Base-by-base conservation (phyloP, 257 asterid genomes). In the Solanum stenotomum region DNA sequence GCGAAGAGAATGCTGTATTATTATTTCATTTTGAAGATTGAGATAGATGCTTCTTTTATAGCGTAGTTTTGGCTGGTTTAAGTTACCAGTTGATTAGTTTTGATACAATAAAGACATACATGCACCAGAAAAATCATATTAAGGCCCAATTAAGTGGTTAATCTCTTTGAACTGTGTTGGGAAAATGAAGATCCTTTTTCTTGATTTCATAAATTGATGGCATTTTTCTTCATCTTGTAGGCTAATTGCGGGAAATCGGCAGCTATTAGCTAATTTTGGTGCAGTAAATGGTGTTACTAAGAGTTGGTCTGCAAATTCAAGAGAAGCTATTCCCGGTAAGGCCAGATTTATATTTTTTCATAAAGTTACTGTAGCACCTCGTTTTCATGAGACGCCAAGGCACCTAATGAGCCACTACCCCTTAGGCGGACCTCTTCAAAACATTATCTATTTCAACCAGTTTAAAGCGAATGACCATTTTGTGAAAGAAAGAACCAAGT, bases 241-340 rank as follows among this genome's bases (percentile, higher is more conserved):
- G 95, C 70, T 83, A 35, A 90, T 91, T 34, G 88, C 91, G 68
- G 96, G 91, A 89, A 91, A 86, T 78, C 90, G 89, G 89, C 70
- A 33, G 18, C 82, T 89, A 11, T 33, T 82, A 85, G 82, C 68
- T 85, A 81, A 86, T 87, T 67, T 85, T 85, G 88, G 89, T 87
- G 68, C 89, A 44, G 88, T 93, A 89, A 91, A 90, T 87, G 90
- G 90, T 85, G 90, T 87, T 34, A 86, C 89, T 71, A 90, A 89
- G 90, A 89, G 88, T 89, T 83, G 89, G 83, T 88, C 91, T 63
- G 89, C 61, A 90, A 91, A 89, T 42, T 16, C 91, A 72, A 90
- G 85, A 40, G 91, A 90, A 85, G 87, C 90, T 86, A 77, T 78
- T 89, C 92, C 93, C 38, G 83, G 95, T 94, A 93, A 91, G 95